A percentile compares a stretch with the other conserved stretches of the same genome.
Evolutionary conservation across 2,329 filamentous ascomycete species (phyloP).

Genomic region (Calonectria ilicicola): DNA sequence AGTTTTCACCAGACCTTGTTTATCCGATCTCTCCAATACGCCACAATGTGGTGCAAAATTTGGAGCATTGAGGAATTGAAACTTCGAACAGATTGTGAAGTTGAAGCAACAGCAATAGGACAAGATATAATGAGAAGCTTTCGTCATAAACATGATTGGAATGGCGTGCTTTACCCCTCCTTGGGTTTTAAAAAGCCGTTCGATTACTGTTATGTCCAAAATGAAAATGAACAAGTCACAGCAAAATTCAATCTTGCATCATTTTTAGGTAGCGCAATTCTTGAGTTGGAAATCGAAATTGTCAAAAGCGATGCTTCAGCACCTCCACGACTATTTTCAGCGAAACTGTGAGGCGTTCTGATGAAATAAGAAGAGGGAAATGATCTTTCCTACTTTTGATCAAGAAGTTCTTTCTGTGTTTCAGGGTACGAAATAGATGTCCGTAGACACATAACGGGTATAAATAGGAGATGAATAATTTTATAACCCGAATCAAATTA

Average conservation of each 20-base stretch:
- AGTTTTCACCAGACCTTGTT: not conserved
- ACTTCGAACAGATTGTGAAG: not conserved
- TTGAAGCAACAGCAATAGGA: not conserved
- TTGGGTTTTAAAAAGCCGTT: not conserved
- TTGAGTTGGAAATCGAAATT: not conserved
- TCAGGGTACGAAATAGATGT: no score
- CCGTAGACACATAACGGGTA: no score
- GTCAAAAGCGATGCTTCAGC: not conserved
- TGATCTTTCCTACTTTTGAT: no score
- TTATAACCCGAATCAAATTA: no score
- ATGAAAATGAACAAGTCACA: not conserved
- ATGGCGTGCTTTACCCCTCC: not conserved
- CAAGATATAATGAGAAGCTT: not conserved
- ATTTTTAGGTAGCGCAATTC: not conserved
- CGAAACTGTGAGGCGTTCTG: not conserved
- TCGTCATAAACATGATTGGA: not conserved
- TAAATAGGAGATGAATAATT: no score
- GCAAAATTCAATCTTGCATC: not conserved
- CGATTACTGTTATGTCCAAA: not conserved
- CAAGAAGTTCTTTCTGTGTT: no score
- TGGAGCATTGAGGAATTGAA: not conserved
- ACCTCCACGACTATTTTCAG: not conserved
- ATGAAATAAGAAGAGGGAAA: no score
- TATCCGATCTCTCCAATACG: not conserved
- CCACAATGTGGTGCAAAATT: not conserved